A percentile compares a stretch with the other conserved stretches of the same genome.
Conservation (phyloP, 2,329 filamentous ascomycete species). For the Fonsecaea nubica region DNA sequence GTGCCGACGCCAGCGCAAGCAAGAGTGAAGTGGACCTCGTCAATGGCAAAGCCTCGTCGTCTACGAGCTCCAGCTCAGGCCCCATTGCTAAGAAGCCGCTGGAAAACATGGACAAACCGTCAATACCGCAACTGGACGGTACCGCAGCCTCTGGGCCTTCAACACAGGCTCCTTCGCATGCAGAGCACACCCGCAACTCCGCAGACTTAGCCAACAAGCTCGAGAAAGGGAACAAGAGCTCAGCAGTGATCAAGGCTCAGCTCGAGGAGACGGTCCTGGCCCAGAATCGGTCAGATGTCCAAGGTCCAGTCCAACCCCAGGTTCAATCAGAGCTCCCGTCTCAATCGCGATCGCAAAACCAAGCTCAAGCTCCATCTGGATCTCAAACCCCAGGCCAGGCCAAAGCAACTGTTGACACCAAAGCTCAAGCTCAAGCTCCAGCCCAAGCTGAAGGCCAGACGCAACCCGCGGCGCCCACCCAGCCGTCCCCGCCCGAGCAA, state of each 20-base stretch:
- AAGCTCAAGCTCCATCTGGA: neutral
- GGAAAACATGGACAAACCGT: slow-evolving; percentile 27
- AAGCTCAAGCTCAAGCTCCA: neutral
- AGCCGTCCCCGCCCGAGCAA: too few relatives aligned
- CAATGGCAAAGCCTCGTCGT: slow-evolving; percentile 11
- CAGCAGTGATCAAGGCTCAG: too few relatives aligned
- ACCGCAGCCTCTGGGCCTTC: neutral
- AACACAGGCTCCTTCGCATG: neutral
- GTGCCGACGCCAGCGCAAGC: neutral
- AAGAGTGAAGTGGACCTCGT: neutral
- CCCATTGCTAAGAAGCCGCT: slow-evolving; percentile 27
- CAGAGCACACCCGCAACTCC: neutral
- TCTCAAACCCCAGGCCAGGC: neutral
- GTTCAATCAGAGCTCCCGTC: neutral
- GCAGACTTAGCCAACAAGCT: neutral
- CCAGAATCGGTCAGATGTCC: too few relatives aligned
- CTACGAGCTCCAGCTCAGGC: slow-evolving; percentile 28
- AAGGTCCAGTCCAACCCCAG: neutral
- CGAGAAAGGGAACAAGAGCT: too few relatives aligned
- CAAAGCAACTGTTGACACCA: neutral
- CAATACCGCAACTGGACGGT: neutral
- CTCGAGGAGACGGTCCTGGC: too few relatives aligned
- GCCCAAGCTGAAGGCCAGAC: neutral
- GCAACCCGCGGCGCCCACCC: neutral
- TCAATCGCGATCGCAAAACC: neutral